Conservation (phyloP, 129 eudicot genomes). For the Cynara cardunculus region DNA sequence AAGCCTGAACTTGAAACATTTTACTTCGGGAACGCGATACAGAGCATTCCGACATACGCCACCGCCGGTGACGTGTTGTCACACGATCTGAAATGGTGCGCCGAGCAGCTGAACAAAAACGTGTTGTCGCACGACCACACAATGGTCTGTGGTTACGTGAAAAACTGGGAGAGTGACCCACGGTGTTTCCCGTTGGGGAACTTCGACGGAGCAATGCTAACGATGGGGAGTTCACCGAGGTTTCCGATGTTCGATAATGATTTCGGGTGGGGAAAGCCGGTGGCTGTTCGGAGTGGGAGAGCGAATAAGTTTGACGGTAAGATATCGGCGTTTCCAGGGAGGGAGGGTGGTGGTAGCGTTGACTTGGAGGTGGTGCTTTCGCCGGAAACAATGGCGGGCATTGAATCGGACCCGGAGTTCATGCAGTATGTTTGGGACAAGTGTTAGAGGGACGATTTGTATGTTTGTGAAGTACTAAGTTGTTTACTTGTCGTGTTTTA, state of each 20-base stretch:
- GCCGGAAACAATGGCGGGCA: constrained; percentile 71
- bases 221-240: constrained; percentile 90
- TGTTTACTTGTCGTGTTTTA: constrained; percentile 3
- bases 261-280: constrained; percentile 87
- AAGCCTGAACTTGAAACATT: constrained; percentile 53
- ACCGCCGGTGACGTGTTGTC: constrained; percentile 56
- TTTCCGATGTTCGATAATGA: constrained; percentile 90
- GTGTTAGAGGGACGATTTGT: neutral
- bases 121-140: constrained; percentile 52
- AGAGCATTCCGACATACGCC: constrained; percentile 70
- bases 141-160: constrained; percentile 49
- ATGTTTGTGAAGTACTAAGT: neutral
- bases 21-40: constrained; percentile 84
- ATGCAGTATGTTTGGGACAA: constrained; percentile 54
- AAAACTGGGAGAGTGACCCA: constrained; percentile 76
- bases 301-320: constrained; percentile 86
- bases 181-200: constrained; percentile 78
- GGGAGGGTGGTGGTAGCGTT: constrained; percentile 70
- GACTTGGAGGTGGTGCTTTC: constrained; percentile 79
- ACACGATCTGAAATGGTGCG: constrained; percentile 64
- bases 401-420: constrained; percentile 67
- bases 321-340: constrained; percentile 79
- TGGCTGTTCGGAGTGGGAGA: constrained; percentile 69
- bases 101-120: constrained; percentile 55
- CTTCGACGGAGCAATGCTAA: constrained; percentile 76